These are phyloP conservation scores for Tetrahymena malaccensis DNA, from an alignment of 73 alveolate genomes.

Conservation along the genomic window DNA sequence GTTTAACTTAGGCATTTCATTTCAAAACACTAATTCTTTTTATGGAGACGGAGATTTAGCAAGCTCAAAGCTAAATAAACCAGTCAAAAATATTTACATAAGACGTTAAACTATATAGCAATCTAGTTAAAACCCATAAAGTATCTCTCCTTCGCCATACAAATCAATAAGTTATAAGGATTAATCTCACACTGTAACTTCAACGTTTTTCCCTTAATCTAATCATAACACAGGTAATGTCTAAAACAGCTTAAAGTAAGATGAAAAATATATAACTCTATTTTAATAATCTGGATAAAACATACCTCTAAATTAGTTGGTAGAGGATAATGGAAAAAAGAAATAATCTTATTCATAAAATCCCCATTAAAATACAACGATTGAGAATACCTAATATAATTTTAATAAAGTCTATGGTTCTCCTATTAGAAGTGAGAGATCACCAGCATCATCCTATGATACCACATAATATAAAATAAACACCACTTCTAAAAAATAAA, in stretches of 20 bases:
- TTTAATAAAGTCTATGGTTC: neutral
- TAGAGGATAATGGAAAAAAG: neutral
- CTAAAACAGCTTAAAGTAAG: neutral
- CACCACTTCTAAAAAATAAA: neutral
- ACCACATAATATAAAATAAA: neutral
- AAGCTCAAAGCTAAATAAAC: neutral
- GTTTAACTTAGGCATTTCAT: neutral
- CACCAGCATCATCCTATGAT: neutral
- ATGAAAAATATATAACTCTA: neutral
- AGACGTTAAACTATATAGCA: neutral
- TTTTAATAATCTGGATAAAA: neutral
- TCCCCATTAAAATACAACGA: neutral
- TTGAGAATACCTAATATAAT: neutral
- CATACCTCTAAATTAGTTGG: neutral
- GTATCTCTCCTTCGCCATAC: neutral
- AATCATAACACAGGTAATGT: neutral
- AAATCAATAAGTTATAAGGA: neutral
- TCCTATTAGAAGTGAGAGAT: neutral
- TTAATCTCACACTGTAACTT: neutral
- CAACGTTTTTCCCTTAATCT: neutral
- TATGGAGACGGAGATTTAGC: neutral
- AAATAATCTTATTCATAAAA: neutral
- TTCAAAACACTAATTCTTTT: neutral
- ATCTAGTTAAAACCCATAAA: neutral
- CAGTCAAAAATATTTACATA: neutral